Conservation (phyloP, 148 eudicot genomes). For the Beta vulgaris region DNA sequence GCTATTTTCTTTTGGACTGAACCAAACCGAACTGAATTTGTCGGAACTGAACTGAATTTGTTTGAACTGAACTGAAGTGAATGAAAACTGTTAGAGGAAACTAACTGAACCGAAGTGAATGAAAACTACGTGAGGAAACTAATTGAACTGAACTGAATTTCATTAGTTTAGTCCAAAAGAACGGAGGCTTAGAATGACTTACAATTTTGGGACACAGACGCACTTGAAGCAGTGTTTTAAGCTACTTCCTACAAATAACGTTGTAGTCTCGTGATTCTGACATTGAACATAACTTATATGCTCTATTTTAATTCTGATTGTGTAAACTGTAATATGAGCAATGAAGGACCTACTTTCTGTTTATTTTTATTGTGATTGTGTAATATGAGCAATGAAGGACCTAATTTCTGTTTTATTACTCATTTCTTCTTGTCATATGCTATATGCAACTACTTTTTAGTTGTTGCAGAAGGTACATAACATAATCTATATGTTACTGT, state of each 20-base stretch:
- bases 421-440: neutral
- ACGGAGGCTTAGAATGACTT: no score
- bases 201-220: neutral
- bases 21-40: no score
- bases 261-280: neutral
- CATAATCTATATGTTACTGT: neutral
- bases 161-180: no score
- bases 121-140: no score
- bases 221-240: neutral
- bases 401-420: neutral
- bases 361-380: neutral
- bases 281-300: neutral
- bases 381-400: neutral
- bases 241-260: neutral
- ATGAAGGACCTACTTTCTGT: neutral
- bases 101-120: no score
- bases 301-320: neutral
- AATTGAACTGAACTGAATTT: no score
- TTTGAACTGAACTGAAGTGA: no score
- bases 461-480: neutral
- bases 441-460: no score
- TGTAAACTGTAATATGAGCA: neutral
- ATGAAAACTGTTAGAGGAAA: no score
- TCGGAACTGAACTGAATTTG: no score
- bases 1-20: conserved; percentile 20